phyloP scores from a whole-genome alignment of 2,329 filamentous ascomycete genomes.

The Didymella segeticola region DNA sequence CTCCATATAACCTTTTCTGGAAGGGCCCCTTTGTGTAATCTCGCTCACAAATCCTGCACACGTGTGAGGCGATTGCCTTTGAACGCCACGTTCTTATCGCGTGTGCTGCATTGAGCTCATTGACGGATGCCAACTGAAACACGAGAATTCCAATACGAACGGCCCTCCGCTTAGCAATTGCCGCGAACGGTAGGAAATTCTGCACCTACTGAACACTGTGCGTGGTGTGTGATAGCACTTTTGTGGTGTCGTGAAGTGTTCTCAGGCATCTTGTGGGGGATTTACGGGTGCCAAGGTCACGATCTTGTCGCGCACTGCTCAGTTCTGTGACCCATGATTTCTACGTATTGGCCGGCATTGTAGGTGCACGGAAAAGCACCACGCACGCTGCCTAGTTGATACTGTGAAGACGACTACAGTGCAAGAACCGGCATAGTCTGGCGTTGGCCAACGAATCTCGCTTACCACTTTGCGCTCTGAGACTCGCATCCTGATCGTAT shows the following conservation, averaged over 20 bases:
- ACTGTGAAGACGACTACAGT: neutral
- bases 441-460: neutral
- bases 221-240: neutral
- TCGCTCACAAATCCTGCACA: slow-evolving; percentile 1
- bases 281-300: slow-evolving; percentile 5
- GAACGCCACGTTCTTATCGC: slow-evolving; percentile 9
- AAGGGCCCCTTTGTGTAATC: neutral
- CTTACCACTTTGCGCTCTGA: neutral
- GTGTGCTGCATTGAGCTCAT: slow-evolving; percentile 5
- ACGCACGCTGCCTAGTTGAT: neutral
- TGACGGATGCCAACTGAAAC: slow-evolving; percentile 12
- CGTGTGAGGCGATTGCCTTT: neutral
- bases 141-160: neutral
- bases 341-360: neutral
- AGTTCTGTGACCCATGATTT: neutral
- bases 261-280: neutral
- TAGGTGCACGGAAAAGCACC: neutral
- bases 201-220: neutral
- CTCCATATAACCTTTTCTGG: neutral
- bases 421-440: neutral
- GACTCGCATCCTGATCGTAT: neutral
- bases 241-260: neutral
- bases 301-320: neutral
- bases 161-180: neutral
- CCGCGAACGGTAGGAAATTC: neutral